Percentiles rank a stretch among this genome's conserved stretches.
These are phyloP conservation scores for Trypanosoma theileri DNA, from an alignment of 208 protist genomes.

Conservation along the genomic window DNA sequence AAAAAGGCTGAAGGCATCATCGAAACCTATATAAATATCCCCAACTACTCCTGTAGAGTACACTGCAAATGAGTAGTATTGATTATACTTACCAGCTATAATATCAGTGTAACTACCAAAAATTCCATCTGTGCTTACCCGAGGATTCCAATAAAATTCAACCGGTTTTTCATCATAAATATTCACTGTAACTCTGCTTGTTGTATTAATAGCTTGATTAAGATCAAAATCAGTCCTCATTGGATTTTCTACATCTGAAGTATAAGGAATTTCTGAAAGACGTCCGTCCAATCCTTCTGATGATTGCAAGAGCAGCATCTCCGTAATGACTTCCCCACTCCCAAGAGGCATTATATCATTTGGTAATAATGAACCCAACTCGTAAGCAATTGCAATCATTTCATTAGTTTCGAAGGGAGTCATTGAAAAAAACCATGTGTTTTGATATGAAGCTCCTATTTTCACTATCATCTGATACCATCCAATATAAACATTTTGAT, in stretches of 20 bases:
- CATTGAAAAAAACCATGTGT: constrained; percentile 13
- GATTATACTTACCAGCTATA: constrained; percentile 13
- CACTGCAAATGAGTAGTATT: constrained; percentile 18
- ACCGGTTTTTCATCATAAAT: constrained; percentile 8
- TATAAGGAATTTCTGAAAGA: constrained; percentile 11
- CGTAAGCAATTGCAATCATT: constrained; percentile 3
- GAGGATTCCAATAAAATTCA: constrained; percentile 3
- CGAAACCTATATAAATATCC: background rate
- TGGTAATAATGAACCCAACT: constrained; percentile 10
- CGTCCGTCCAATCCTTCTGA: background rate
- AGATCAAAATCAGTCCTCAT: background rate
- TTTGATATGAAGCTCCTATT: background rate
- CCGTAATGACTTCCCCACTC: background rate
- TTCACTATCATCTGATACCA: constrained; percentile 13
- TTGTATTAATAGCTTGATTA: background rate
- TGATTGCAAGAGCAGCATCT: constrained; percentile 4
- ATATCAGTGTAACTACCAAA: constrained; percentile 13
- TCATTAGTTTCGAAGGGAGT: background rate
- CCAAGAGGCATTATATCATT: background rate
- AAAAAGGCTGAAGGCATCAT: constrained; percentile 7
- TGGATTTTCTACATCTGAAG: background rate
- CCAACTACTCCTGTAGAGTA: constrained; percentile 7
- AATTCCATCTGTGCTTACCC: background rate
- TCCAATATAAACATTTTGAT: background rate
- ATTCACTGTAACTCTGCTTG: background rate